Percentiles rank a stretch among this genome's conserved stretches.
Conservation (phyloP, 2,329 filamentous ascomycete species). For the Pyrenophora teres region DNA sequence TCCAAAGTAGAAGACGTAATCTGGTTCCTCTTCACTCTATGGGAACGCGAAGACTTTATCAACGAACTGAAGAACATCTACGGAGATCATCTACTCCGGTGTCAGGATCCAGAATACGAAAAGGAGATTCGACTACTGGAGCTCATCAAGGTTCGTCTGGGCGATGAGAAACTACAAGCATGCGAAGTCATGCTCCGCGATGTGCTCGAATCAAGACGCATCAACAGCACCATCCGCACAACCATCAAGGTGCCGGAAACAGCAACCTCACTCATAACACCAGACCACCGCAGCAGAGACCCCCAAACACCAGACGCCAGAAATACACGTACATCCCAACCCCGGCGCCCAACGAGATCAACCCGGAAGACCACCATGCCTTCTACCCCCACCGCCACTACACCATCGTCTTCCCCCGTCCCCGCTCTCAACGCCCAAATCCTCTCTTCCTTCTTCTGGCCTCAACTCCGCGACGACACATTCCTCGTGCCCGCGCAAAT, state of each 20-base stretch:
- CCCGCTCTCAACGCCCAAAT: constrained; percentile 75
- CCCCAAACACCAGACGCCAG: constrained; percentile 28
- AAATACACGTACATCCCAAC: constrained; percentile 31
- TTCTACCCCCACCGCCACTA: constrained; percentile 17
- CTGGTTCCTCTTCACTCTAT: constrained; percentile 83
- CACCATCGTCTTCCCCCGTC: constrained; percentile 48
- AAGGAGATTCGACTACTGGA: constrained; percentile 82
- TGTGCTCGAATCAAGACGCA: constrained; percentile 77
- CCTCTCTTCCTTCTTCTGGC: constrained; percentile 92
- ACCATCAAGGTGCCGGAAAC: constrained; percentile 15
- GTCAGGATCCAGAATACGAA: constrained; percentile 67
- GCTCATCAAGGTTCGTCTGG: constrained; percentile 85
- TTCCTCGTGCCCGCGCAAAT: constrained; percentile 68
- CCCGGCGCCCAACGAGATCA: constrained; percentile 26
- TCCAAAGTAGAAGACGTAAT: constrained; percentile 90
- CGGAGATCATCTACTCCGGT: constrained; percentile 74
- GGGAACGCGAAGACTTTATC: constrained; percentile 92
- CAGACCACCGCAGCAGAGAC: constrained; percentile 18
- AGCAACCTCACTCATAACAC: constrained; percentile 20
- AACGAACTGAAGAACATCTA: constrained; percentile 90
- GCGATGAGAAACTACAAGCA: constrained; percentile 81
- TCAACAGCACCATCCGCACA: constrained; percentile 62
- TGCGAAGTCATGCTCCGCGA: constrained; percentile 98
- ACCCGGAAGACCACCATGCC: constrained; percentile 12
- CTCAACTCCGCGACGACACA: constrained; percentile 71